These are phyloP conservation scores for Coemansia sp. DNA, from an alignment of 192 early-diverging fungal genomes.

Conservation along the genomic window DNA sequence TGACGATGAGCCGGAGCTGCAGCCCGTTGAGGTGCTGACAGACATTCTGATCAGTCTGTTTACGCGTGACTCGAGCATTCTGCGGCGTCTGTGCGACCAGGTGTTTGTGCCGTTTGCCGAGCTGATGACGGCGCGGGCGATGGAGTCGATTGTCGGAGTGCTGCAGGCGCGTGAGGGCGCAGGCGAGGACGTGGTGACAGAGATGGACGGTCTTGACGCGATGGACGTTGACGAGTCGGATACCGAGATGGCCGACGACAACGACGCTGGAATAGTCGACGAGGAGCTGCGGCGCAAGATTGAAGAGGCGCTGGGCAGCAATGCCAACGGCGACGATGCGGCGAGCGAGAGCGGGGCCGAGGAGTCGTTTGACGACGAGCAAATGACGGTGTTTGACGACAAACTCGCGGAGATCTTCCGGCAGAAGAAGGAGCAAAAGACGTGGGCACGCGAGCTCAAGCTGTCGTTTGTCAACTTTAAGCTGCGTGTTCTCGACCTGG, in stretches of 20 bases:
- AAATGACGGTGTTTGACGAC: slow-evolving; percentile 88
- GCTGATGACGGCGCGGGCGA: slow-evolving; percentile 68
- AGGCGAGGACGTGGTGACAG: slow-evolving; percentile 55
- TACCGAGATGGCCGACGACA: slow-evolving; percentile 50
- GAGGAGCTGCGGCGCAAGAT: slow-evolving; percentile 77
- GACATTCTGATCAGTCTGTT: slow-evolving; percentile 90
- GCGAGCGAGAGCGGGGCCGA: slow-evolving; percentile 56
- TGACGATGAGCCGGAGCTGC: slow-evolving; percentile 61
- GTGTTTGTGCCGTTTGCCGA: slow-evolving; percentile 83
- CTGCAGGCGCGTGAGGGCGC: slow-evolving; percentile 62
- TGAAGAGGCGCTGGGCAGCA: slow-evolving; percentile 63
- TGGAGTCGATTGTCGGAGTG: slow-evolving; percentile 78
- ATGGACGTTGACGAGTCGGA: slow-evolving; percentile 52
- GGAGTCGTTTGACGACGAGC: slow-evolving; percentile 74
- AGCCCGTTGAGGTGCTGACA: slow-evolving; percentile 89
- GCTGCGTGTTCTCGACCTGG: slow-evolving; percentile 80
- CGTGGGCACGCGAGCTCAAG: slow-evolving; percentile 79
- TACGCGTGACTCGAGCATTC: slow-evolving; percentile 73
- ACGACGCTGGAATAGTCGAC: slow-evolving; percentile 56
- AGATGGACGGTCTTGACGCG: slow-evolving; percentile 59
- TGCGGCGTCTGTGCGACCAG: slow-evolving; percentile 74
- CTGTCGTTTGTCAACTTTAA: slow-evolving; percentile 85
- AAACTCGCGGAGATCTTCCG: slow-evolving; percentile 93
- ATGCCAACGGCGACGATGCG: slow-evolving; percentile 40
- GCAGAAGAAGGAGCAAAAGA: slow-evolving; percentile 77